Base-by-base conservation (phyloP, 768 basidiomycete genomes). In the Leccinum subtestaceum region DNA sequence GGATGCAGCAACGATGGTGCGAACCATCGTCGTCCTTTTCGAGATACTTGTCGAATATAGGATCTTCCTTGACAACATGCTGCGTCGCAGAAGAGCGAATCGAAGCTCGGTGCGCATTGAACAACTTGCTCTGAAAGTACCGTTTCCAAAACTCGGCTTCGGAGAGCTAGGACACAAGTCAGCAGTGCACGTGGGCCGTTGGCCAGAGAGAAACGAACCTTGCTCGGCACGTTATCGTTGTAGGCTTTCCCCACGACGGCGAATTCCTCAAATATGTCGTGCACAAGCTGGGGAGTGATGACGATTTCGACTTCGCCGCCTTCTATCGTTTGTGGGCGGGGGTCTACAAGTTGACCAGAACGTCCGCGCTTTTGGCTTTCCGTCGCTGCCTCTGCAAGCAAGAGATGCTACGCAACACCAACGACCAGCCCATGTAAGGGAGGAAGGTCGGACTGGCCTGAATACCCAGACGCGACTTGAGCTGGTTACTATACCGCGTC, bases 221-320 rank as follows among this genome's bases (percentile, higher is more conserved):
- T 89, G 63, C 75, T 82, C 3, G 96, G 95, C 1, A 98, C 95
- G 64, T 95, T 95, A 68, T 96, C 95, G 60, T 78, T 87, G 67
- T 97, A 96, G 0, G 95, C 96, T 72, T 85, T 90, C 43, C 89
- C 87, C 12, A 98, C 93, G 32, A 97, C 89, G 2, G 97, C 95
- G 70, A 95, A 98, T 76, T 97, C 95, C 63, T 98, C 95, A 67
- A 99, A 99, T 52, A 98, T 94, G 67, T 98, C 96, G 66, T 92
- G 87, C 34, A 96, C 90, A 48, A 98, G 81, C 73, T 95, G 92
- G 15, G 91, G 91, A 3, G 94, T 95, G 51, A 96, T 88, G 62
- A 88, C 84, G 62, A 95, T 92, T 73, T 92, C 95, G 69, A 90
- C 83, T 73, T 95, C 91, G 17, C 91, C 92, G 23, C 85, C 84